phyloP scores from a whole-genome alignment of 257 asterid species.

The Solanum bulbocastanum region DNA sequence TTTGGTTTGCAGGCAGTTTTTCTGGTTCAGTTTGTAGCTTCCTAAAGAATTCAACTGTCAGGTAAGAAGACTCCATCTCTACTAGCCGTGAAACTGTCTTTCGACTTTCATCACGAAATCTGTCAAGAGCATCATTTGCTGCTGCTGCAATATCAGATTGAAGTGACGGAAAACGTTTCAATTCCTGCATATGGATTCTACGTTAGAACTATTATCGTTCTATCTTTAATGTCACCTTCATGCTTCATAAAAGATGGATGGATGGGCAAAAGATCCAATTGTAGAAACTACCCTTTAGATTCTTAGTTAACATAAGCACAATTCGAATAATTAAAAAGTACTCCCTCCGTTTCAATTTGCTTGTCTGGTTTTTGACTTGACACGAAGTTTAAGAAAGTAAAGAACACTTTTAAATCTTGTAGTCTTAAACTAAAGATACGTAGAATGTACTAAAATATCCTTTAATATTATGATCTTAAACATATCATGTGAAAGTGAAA shows the following conservation, averaged over 20 bases:
- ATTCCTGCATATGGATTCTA: slow-evolving; percentile 38
- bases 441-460: no score
- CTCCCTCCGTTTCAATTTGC: no score
- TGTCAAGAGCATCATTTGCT: slow-evolving; percentile 88
- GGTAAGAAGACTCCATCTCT: slow-evolving; percentile 93
- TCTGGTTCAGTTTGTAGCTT: slow-evolving; percentile 83
- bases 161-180: slow-evolving; percentile 88
- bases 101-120: slow-evolving; percentile 94
- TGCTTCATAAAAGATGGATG: background rate
- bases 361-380: no score
- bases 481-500: background rate
- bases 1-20: slow-evolving; percentile 17
- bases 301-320: background rate
- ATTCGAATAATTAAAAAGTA: background rate
- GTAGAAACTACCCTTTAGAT: background rate
- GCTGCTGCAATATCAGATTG: slow-evolving; percentile 91
- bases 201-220: background rate
- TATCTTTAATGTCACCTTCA: background rate
- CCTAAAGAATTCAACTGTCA: slow-evolving; percentile 89
- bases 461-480: background rate
- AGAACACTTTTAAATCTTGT: no score
- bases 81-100: slow-evolving; percentile 75
- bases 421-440: background rate
- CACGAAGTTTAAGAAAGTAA: background rate
- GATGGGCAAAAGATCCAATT: background rate